These are phyloP conservation scores for Annulohypoxylon stygium DNA, from an alignment of 495 filamentous ascomycete species.

Conservation along the genomic window DNA sequence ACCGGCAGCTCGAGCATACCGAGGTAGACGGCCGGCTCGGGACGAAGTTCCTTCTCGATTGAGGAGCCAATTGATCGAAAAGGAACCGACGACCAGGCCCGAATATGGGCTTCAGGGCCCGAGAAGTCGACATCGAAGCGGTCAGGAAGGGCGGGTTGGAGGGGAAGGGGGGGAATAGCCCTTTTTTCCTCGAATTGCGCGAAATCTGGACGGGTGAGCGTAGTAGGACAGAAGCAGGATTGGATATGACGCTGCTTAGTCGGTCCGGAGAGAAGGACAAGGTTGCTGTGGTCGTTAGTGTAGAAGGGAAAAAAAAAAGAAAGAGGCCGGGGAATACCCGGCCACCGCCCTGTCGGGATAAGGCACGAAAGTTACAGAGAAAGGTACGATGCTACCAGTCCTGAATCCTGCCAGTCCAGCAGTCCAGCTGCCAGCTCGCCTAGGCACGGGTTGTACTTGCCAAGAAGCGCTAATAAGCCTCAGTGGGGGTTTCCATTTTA, in stretches of 20 bases:
- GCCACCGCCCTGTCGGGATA: conserved; percentile 32
- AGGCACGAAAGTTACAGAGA: background rate
- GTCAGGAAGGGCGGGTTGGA: conserved; percentile 3
- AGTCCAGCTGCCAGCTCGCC: background rate
- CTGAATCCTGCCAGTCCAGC: too few species aligned
- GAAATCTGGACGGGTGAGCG: conserved; percentile 9
- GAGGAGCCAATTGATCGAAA: conserved; percentile 48
- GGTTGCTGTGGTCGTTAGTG: background rate
- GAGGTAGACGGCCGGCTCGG: conserved; percentile 27
- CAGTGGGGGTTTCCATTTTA: conserved; percentile 41
- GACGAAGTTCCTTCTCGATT: conserved; percentile 43
- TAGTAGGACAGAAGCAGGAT: conserved; percentile 6
- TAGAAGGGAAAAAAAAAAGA: background rate
- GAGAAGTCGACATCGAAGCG: conserved; percentile 46
- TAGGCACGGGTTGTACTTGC: background rate
- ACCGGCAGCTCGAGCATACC: conserved; percentile 44
- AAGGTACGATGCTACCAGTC: background rate
- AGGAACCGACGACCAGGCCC: conserved; percentile 49
- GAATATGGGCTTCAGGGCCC: conserved; percentile 50
- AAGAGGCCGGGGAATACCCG: conserved; percentile 42
- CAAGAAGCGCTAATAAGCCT: conserved; percentile 46
- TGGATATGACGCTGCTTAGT: conserved; percentile 35
- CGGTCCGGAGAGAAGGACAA: conserved; percentile 21
- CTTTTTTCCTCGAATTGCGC: conserved; percentile 23
- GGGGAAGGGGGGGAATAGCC: conserved; percentile 7